A percentile compares a stretch with the other conserved stretches of the same genome.
These are phyloP conservation scores for Ajuga chamaepitys DNA, from an alignment of 257 asterid genomes.

Conservation along the genomic window DNA sequence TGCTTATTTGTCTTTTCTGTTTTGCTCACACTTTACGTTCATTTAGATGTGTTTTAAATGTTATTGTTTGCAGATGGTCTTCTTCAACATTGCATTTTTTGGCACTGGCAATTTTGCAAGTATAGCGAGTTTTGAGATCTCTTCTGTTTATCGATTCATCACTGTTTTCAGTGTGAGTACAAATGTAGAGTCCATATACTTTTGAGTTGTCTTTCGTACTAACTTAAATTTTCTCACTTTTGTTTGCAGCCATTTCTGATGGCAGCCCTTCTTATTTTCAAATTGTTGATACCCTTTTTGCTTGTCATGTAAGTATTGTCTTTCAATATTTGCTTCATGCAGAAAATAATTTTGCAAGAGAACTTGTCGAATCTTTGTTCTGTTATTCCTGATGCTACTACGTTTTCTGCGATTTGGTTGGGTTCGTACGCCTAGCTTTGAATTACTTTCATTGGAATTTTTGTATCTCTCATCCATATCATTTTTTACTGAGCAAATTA, in stretches of 20 bases:
- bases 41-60: neutral
- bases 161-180: conserved; percentile 88
- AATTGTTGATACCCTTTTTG: conserved; percentile 67
- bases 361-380: neutral
- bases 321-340: neutral
- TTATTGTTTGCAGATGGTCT: conserved; percentile 58
- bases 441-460: too few species aligned
- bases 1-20: too few species aligned
- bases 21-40: too few species aligned
- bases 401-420: too few species aligned
- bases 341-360: neutral
- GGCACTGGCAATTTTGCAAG: conserved; percentile 99
- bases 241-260: conserved; percentile 89
- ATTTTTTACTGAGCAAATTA: too few species aligned
- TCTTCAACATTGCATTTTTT: conserved; percentile 93
- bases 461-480: too few species aligned
- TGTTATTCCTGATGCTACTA: too few species aligned
- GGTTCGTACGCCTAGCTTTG: too few species aligned
- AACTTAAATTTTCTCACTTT: conserved; percentile 13
- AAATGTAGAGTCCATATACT: neutral
- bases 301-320: conserved; percentile 75
- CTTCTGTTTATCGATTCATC: conserved; percentile 93
- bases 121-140: conserved; percentile 94
- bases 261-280: conserved; percentile 94
- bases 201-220: neutral